Percentiles rank a stretch among this genome's conserved stretches.
Conservation (phyloP, 352 stramenopile species). For the Phytophthora hybrid region DNA sequence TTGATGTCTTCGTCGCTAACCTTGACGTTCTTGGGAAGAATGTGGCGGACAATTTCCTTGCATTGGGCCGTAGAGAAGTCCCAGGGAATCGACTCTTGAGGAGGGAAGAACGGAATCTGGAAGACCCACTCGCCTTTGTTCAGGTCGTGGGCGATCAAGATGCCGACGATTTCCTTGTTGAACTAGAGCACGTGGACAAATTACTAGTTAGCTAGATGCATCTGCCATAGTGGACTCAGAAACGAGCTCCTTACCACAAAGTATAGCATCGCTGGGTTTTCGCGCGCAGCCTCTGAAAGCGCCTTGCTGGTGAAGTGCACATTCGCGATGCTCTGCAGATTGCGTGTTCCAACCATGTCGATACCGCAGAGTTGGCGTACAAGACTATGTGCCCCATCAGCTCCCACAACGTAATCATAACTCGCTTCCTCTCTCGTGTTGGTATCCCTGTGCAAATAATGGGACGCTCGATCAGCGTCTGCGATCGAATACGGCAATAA, state of each 20-base stretch:
- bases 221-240: background rate
- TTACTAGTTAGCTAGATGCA: slow-evolving; percentile 1
- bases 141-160: slow-evolving; percentile 94
- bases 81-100: slow-evolving; percentile 70
- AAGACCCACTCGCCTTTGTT: slow-evolving; percentile 91
- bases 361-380: slow-evolving; percentile 80
- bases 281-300: slow-evolving; percentile 57
- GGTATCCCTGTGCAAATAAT: slow-evolving; percentile 38
- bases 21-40: slow-evolving; percentile 44
- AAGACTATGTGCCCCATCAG: slow-evolving; percentile 91
- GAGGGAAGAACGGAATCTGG: slow-evolving; percentile 94
- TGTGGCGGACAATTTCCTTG: slow-evolving; percentile 57
- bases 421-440: slow-evolving; percentile 48
- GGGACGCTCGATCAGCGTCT: slow-evolving; percentile 6
- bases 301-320: slow-evolving; percentile 93
- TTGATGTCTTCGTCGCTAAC: slow-evolving; percentile 61
- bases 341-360: slow-evolving; percentile 71
- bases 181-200: slow-evolving; percentile 51
- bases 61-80: slow-evolving; percentile 74
- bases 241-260: slow-evolving; percentile 74
- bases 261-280: slow-evolving; percentile 94
- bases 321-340: slow-evolving; percentile 94
- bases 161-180: slow-evolving; percentile 86
- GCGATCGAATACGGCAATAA: background rate
- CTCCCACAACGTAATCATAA: slow-evolving; percentile 90